Conservation (phyloP, 805 yeast species). For the Metschnikowia koreensis region DNA sequence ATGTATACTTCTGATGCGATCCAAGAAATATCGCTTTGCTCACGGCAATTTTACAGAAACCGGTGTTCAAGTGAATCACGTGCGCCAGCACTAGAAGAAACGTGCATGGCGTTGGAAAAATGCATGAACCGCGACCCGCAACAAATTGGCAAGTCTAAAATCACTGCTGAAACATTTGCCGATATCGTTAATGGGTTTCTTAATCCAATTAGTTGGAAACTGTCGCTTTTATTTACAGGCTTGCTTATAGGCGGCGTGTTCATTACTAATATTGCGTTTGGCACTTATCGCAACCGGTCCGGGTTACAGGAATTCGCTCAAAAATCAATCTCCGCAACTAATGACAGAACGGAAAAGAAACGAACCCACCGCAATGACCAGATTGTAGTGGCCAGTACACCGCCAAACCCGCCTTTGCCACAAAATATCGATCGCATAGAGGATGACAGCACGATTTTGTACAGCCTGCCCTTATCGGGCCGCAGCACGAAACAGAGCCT, state of each 20-base stretch:
- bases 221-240: constrained; percentile 49
- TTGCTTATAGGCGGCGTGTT: constrained; percentile 52
- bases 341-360: not conserved
- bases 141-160: constrained; percentile 60
- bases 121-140: constrained; percentile 84
- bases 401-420: constrained; percentile 7
- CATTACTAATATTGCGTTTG: constrained; percentile 39
- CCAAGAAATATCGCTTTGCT: constrained; percentile 66
- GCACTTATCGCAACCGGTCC: constrained; percentile 9
- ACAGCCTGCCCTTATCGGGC: constrained; percentile 11
- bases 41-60: constrained; percentile 66
- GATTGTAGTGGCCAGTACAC: constrained; percentile 5
- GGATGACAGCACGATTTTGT: constrained; percentile 11
- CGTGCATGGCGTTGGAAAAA: constrained; percentile 71
- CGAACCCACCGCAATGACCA: not conserved
- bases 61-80: constrained; percentile 63
- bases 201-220: constrained; percentile 67
- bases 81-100: constrained; percentile 70
- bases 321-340: not conserved
- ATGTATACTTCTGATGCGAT: constrained; percentile 57
- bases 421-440: not conserved
- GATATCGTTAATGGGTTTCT: constrained; percentile 77
- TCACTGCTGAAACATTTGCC: constrained; percentile 81
- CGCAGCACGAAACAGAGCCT: constrained; percentile 1
- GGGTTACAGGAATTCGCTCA: not conserved